These are phyloP conservation scores for Suhomyces faveliae DNA, from an alignment of 805 yeast species.

Conservation along the genomic window DNA sequence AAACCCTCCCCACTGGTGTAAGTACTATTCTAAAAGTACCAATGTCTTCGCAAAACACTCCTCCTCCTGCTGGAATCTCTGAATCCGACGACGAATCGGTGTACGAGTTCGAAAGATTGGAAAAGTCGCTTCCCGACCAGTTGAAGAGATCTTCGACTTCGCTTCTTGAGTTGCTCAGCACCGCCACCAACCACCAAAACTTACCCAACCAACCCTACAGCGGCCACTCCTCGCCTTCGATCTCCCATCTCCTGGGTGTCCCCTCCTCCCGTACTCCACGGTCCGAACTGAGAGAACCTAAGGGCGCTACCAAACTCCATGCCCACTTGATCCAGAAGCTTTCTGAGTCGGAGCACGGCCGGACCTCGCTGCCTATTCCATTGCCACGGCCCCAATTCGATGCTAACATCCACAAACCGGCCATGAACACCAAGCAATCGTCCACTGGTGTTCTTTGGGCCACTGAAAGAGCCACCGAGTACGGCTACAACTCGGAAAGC, in stretches of 20 bases:
- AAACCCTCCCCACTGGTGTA: no score
- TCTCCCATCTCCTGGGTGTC: not conserved
- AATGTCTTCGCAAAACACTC: slow-evolving; percentile 4
- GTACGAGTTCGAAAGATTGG: slow-evolving; percentile 41
- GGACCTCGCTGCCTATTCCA: slow-evolving; percentile 49
- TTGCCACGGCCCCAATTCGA: slow-evolving; percentile 47
- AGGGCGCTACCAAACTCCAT: slow-evolving; percentile 8
- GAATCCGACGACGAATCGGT: slow-evolving; percentile 27
- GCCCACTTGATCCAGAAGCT: slow-evolving; percentile 27
- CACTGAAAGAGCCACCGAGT: slow-evolving; percentile 58
- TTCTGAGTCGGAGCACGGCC: slow-evolving; percentile 31
- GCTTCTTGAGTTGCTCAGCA: slow-evolving; percentile 31
- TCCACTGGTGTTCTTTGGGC: slow-evolving; percentile 67
- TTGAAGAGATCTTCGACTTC: slow-evolving; percentile 40
- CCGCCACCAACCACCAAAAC: slow-evolving; percentile 2
- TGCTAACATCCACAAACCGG: slow-evolving; percentile 51
- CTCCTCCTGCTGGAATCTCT: slow-evolving; percentile 6
- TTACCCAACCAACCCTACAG: not conserved
- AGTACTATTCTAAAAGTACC: not conserved
- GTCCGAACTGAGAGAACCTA: not conserved
- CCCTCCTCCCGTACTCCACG: slow-evolving; percentile 28
- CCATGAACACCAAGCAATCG: slow-evolving; percentile 55
- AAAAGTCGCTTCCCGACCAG: slow-evolving; percentile 40
- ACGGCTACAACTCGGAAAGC: slow-evolving; percentile 47
- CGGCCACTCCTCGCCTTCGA: not conserved